Base-by-base conservation (phyloP, 768 basidiomycete species). In the Boletus rubescentipes region DNA sequence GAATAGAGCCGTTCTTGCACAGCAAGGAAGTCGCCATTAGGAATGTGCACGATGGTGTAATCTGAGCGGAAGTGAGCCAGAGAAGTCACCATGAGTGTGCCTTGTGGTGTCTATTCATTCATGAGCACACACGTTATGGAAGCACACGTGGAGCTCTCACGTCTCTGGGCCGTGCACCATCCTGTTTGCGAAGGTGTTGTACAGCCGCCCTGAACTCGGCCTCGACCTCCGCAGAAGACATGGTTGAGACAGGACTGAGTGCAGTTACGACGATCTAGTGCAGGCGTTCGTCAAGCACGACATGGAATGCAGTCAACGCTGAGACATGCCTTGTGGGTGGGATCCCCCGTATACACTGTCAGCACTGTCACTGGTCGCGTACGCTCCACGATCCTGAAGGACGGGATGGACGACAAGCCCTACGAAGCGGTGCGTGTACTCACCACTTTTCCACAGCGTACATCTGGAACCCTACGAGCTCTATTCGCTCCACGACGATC, bases 371-470 rank as follows among this genome's bases (percentile, higher is more conserved):
- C 73, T 3, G 80, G 78, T 15, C 83, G 77, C 59, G 77, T 77
- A 53, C 87, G 79, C 49, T 87, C 83, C 9, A 87, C 83, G 53
- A 92, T 77, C 87, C 85, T 87, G 57, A 11, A 14, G 32, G 30
- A 36, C 29, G 4, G 23, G 45, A 53, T 40, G 49, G 30, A 51
- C 37, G 46, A 30, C 29, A 9, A 44, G 30, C n/a, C 3, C 16
- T n/a, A 43, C 3, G 18, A 31, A 49, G 12, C n/a, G n/a, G 23
- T n/a, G 47, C 18, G 15, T 11, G 50, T n/a, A 71, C 53, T 63
- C 58, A 84, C 89, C 91, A 93, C 68, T 88, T 88, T 75, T 93
- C 87, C 9, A 93, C 91, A 0, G 89, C 91, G 66, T 92, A 93
- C 51, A 93, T 77, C 72, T 92, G 91, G 71, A 85, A 91, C 1